phyloP scores from a whole-genome alignment of 139 green algal species.

The Micractinium conductrix region DNA sequence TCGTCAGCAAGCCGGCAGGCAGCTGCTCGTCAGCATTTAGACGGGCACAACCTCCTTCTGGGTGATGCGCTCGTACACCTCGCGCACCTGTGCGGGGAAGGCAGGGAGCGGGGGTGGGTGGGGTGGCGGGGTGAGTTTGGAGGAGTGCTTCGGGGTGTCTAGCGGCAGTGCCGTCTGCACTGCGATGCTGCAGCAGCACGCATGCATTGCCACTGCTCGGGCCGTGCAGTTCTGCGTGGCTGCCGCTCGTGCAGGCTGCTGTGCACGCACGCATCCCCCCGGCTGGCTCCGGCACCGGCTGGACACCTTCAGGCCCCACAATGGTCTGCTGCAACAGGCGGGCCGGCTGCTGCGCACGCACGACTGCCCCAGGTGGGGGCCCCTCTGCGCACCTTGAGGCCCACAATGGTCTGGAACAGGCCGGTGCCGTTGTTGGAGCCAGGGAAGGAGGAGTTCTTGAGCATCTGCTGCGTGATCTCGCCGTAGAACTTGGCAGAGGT shows the following conservation, averaged over 20 bases:
- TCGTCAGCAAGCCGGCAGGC: not conserved
- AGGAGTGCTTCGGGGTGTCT: too few species aligned
- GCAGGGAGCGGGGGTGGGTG: not conserved
- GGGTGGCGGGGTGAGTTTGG: not conserved
- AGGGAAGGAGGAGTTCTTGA: conserved; percentile 97
- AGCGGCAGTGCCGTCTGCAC: too few species aligned
- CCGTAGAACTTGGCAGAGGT: conserved; percentile 96
- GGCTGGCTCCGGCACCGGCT: not conserved
- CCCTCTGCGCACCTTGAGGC: conserved; percentile 95
- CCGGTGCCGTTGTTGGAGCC: conserved; percentile 99
- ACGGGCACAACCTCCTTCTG: conserved; percentile 66
- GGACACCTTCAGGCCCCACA: too few species aligned
- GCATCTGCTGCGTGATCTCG: conserved; percentile 99
- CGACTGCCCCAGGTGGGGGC: too few species aligned
- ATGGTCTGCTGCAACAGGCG: too few species aligned
- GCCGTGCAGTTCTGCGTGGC: too few species aligned
- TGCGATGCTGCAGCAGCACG: too few species aligned
- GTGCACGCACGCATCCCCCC: not conserved
- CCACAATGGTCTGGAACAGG: conserved; percentile 97
- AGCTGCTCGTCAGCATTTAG: not conserved
- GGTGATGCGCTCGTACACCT: conserved; percentile 96
- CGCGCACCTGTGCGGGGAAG: conserved; percentile 57
- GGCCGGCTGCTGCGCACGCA: too few species aligned
- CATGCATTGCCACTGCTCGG: too few species aligned
- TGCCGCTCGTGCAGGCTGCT: too few species aligned